A percentile compares a stretch with the other conserved stretches of the same genome.
Evolutionary conservation across 2,329 filamentous ascomycete genomes (phyloP).

Genomic region (Plenodomus tracheiphilus): DNA sequence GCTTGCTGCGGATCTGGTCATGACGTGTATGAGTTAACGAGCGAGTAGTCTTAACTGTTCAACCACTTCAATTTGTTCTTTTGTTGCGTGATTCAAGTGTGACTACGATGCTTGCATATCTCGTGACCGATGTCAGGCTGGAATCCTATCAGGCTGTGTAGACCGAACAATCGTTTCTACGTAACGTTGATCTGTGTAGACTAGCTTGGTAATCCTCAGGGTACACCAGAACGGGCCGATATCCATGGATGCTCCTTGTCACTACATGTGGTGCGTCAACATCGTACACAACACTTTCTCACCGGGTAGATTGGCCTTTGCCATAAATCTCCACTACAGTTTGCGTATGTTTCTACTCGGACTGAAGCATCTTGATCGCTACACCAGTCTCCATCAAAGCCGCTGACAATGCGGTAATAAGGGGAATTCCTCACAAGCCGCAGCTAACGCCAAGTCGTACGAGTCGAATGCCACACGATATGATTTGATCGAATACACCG

Average conservation of each 20-base stretch:
- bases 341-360: too few species aligned
- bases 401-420: not conserved
- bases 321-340: too few species aligned
- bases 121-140: not conserved
- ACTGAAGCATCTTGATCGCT: too few species aligned
- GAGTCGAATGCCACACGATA: conserved; percentile 13
- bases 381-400: not conserved
- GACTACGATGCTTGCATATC: not conserved
- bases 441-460: conserved; percentile 10
- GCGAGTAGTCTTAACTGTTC: conserved; percentile 20
- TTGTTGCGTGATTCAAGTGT: not conserved
- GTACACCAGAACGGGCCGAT: too few species aligned
- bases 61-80: not conserved
- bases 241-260: too few species aligned
- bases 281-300: too few species aligned
- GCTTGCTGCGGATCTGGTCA: conserved; percentile 22
- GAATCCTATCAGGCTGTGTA: too few species aligned
- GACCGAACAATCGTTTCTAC: too few species aligned
- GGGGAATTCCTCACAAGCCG: conserved; percentile 8
- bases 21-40: conserved; percentile 33
- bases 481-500: conserved; percentile 14
- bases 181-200: too few species aligned
- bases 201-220: too few species aligned
- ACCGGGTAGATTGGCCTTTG: too few species aligned
- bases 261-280: too few species aligned